phyloP scores from a whole-genome alignment of 495 filamentous ascomycete genomes.

The Sporormia fimetaria region DNA sequence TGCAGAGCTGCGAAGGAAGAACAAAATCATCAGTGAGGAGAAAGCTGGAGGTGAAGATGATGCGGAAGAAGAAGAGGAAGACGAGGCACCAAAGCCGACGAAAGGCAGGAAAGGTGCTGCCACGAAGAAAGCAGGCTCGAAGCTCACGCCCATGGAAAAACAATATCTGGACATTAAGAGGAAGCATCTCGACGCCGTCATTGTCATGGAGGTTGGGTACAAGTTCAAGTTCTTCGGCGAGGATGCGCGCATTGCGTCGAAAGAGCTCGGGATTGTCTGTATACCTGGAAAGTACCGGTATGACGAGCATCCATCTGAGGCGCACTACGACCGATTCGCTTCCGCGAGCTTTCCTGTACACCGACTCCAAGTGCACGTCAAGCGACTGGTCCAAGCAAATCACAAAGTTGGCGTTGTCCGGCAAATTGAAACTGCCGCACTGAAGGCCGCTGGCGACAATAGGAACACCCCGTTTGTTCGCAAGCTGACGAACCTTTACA shows the following conservation, averaged over 20 bases:
- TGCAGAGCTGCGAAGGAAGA: conserved; percentile 51
- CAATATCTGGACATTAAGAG: conserved; percentile 90
- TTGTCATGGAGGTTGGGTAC: conserved; percentile 92
- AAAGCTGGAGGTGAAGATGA: conserved; percentile 31
- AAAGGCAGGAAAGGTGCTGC: conserved; percentile 50
- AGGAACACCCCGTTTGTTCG: conserved; percentile 83
- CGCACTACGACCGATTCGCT: conserved; percentile 83
- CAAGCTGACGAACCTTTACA: conserved; percentile 93
- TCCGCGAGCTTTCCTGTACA: conserved; percentile 93
- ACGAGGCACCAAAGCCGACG: conserved; percentile 35
- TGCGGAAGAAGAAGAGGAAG: conserved; percentile 39
- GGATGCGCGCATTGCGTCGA: conserved; percentile 80
- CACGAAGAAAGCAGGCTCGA: conserved; percentile 45
- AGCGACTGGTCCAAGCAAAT: conserved; percentile 80
- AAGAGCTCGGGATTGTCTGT: conserved; percentile 88
- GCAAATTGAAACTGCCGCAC: conserved; percentile 93
- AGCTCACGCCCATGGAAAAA: conserved; percentile 89
- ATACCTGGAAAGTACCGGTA: conserved; percentile 92
- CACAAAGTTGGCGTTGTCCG: conserved; percentile 94
- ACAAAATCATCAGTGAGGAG: conserved; percentile 43
- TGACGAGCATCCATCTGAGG: conserved; percentile 92
- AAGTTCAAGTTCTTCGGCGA: conserved; percentile 99
- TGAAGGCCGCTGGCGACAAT: conserved; percentile 95
- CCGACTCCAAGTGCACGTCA: conserved; percentile 86
- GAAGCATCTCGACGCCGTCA: conserved; percentile 75